phyloP scores from a whole-genome alignment of 192 early-diverging fungal species.

The Podila verticillata region DNA sequence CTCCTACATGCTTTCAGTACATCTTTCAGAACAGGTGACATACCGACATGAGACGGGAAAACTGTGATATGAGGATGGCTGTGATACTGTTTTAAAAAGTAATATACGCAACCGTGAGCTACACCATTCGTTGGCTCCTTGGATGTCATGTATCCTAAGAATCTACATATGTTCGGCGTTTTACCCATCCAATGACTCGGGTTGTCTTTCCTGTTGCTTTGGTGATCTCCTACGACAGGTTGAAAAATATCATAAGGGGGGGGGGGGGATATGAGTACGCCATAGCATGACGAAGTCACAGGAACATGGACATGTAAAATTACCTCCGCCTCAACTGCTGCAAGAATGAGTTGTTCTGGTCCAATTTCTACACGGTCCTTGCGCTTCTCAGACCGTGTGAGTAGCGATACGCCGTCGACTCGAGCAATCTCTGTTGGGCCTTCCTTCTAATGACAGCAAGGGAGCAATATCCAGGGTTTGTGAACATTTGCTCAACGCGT shows the following conservation, averaged over 20 bases:
- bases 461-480: no score
- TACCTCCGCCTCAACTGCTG: conserved; percentile 60
- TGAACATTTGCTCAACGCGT: no score
- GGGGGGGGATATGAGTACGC: no score
- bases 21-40: background rate
- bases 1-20: background rate
- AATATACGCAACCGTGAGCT: background rate
- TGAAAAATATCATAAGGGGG: background rate
- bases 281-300: no score
- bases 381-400: conserved; percentile 61
- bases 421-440: conserved; percentile 45
- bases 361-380: conserved; percentile 64
- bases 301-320: background rate
- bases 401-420: conserved; percentile 53
- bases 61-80: conserved; percentile 66
- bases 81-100: conserved; percentile 50
- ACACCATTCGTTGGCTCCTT: background rate
- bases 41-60: conserved; percentile 63
- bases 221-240: conserved; percentile 38
- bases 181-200: conserved; percentile 64
- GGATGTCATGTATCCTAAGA: background rate
- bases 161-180: background rate
- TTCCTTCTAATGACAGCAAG: conserved; percentile 11
- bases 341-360: conserved; percentile 59
- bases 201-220: conserved; percentile 49